These are phyloP conservation scores for Fraxinus nigra DNA, from an alignment of 305 asterid species.

Conservation along the genomic window DNA sequence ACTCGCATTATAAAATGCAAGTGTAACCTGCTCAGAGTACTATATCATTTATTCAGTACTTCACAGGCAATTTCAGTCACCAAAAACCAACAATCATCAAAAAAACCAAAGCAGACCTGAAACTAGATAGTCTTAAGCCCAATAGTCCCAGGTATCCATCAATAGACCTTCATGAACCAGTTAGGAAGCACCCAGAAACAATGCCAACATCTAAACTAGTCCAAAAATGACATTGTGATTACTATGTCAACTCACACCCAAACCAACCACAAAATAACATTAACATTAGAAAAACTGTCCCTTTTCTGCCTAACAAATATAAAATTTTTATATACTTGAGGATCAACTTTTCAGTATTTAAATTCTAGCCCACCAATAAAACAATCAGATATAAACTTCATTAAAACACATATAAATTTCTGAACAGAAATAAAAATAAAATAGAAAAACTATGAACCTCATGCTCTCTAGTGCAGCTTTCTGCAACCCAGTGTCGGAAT, in stretches of 20 bases:
- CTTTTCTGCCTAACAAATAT: neutral
- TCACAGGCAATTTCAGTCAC: neutral
- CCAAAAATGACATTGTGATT: neutral
- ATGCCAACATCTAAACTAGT: neutral
- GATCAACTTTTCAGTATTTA: neutral
- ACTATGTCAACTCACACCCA: neutral
- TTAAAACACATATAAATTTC: neutral
- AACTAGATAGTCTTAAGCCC: neutral
- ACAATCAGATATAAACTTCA: neutral
- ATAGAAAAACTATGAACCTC: constrained; percentile 49
- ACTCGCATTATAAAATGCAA: neutral
- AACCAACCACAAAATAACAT: neutral
- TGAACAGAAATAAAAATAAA: neutral
- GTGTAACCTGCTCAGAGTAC: neutral
- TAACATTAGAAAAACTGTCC: neutral
- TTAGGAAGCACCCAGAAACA: neutral
- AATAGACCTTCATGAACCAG: neutral
- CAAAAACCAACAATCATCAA: neutral
- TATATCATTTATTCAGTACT: neutral
- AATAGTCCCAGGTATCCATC: neutral
- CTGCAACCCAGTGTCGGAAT: constrained; percentile 80
- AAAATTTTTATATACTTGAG: neutral
- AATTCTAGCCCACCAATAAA: neutral
- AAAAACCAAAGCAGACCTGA: neutral
- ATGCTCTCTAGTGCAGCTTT: constrained; percentile 89